These are phyloP conservation scores for Hygrocybe punicea DNA, from an alignment of 768 basidiomycete species.

Conservation along the genomic window DNA sequence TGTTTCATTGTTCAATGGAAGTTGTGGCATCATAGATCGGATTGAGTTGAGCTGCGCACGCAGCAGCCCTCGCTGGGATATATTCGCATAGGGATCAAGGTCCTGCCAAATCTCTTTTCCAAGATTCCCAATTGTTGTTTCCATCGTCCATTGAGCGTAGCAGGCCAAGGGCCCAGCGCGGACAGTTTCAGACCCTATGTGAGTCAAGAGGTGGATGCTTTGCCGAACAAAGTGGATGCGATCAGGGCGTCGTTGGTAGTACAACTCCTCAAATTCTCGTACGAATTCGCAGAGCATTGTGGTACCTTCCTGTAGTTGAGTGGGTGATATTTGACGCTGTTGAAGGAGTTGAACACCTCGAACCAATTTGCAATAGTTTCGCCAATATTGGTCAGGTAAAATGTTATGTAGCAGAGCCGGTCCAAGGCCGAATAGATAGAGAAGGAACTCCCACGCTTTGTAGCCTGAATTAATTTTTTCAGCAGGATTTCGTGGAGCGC, in stretches of 20 bases:
- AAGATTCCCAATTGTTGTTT: slow-evolving; percentile 9
- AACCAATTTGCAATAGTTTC: slow-evolving; percentile 15
- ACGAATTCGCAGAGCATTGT: slow-evolving; percentile 3
- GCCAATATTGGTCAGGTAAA: slow-evolving; percentile 9
- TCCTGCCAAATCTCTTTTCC: slow-evolving; percentile 6
- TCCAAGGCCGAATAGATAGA: slow-evolving; percentile 12
- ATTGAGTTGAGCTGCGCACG: slow-evolving; percentile 4
- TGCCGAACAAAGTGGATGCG: slow-evolving; percentile 3
- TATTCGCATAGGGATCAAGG: slow-evolving; percentile 7
- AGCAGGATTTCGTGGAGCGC: slow-evolving; percentile 12
- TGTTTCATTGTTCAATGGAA: background rate
- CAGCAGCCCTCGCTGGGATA: slow-evolving; percentile 7
- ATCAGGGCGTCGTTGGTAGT: slow-evolving; percentile 2
- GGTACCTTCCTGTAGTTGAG: background rate
- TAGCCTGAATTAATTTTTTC: slow-evolving; percentile 28
- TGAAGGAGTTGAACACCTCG: slow-evolving; percentile 5
- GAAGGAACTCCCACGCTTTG: slow-evolving; percentile 12
- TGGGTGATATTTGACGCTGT: slow-evolving; percentile 3
- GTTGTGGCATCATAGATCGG: background rate
- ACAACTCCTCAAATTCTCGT: slow-evolving; percentile 4
- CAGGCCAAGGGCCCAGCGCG: slow-evolving; percentile 1
- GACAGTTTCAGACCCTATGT: slow-evolving; percentile 4
- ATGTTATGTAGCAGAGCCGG: slow-evolving; percentile 9
- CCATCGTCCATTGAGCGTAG: slow-evolving; percentile 8
- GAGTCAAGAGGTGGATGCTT: slow-evolving; percentile 2